Base-by-base conservation (phyloP, 306 rosid genomes). In the Astragalus membranaceus region DNA sequence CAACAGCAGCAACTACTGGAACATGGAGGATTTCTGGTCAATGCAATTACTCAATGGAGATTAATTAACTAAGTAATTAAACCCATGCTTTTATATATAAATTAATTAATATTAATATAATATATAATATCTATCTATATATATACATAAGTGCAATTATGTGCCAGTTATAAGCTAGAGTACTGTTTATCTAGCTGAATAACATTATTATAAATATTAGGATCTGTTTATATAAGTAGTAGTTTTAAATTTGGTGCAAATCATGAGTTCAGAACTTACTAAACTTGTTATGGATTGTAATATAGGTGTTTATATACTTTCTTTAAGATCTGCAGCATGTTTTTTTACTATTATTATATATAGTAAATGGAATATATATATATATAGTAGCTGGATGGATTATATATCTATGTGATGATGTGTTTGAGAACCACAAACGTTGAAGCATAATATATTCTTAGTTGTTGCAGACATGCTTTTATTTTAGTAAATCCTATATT, bases 1-100 rank as follows among this genome's bases (percentile, higher is more conserved):
- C 75, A 82, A 65, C 78, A 86, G 0, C 70, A 74, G 41, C 74
- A 82, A 59, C 78, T 85, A 85, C 35, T 93, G 98, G 98, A 88
- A 74, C 92, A 85, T 93, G 82, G 98, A 93, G 85, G 97, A 93
- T 64, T 53, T 93, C 80, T 93, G 98, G 98, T 85, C 98, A 4
- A 85, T 93, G 96, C 97, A 92, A 67, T 70, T 88, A 72, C 86
- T 90, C 72, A 84, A 84, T 75, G 85, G 88, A 47, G 86, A 85
- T 60, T 80, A 46, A 39, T 37, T 46, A 36, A 15, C 37, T 39
- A 39, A 15, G 8, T 61, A 39, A 61, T 39, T 61, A 41, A 61
- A 43, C 13, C n/a, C 10, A 12, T 12, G 16, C 15, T 11, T 46
- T 4, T n/a, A 46, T 43, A 23, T 41, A 64, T 23, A 64, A 32